These are phyloP conservation scores for Petunia hybrid DNA, from an alignment of 305 asterid species.

Conservation along the genomic window DNA sequence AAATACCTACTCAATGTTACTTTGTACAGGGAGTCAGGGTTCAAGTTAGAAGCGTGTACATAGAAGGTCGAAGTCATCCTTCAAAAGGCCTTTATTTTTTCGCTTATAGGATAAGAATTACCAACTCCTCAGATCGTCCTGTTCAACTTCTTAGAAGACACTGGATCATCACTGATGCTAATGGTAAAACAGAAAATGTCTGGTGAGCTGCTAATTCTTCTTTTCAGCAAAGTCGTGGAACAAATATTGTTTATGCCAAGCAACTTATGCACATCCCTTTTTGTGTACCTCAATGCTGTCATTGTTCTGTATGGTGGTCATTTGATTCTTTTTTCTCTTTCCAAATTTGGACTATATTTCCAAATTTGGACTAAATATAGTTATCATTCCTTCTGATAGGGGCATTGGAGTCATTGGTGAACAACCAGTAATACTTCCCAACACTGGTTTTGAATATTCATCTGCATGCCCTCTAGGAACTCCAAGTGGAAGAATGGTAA, in stretches of 20 bases:
- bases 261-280: neutral
- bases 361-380: neutral
- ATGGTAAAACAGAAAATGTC: conserved; percentile 71
- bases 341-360: neutral
- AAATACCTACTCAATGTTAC: neutral
- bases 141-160: conserved; percentile 90
- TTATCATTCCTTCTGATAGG: conserved; percentile 43
- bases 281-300: neutral
- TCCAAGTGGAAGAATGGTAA: conserved; percentile 87
- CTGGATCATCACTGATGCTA: conserved; percentile 90
- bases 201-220: conserved; percentile 57
- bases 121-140: conserved; percentile 82
- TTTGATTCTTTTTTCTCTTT: neutral
- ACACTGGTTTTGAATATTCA: conserved; percentile 82
- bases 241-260: neutral
- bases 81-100: conserved; percentile 73
- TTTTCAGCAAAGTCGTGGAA: neutral
- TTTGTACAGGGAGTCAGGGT: conserved; percentile 74
- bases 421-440: conserved; percentile 94
- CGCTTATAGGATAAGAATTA: conserved; percentile 85
- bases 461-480: conserved; percentile 93
- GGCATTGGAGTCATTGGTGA: conserved; percentile 89
- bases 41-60: conserved; percentile 87
- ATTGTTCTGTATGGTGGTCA: neutral
- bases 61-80: conserved; percentile 85